Conservation (phyloP, 2,329 filamentous ascomycete species). For the Cryphonectria parasitica region DNA sequence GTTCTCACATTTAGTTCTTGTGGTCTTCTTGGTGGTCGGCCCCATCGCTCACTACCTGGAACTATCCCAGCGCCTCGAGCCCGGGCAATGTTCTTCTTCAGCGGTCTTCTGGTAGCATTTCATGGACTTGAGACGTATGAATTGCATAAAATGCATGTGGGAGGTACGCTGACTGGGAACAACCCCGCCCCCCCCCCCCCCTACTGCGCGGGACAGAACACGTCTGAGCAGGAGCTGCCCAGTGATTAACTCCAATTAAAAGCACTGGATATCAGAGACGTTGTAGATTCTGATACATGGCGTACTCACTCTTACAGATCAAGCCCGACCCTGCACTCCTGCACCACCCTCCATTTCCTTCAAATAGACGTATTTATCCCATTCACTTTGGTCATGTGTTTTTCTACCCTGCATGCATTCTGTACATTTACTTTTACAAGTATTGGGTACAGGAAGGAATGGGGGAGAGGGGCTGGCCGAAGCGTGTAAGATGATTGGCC, state of each 20-base stretch:
- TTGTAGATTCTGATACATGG: not conserved
- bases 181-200: too few species aligned
- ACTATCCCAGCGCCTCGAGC: not conserved
- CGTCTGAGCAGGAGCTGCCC: not conserved
- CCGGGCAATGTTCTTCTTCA: not conserved
- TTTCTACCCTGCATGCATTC: not conserved
- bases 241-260: too few species aligned
- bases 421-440: not conserved
- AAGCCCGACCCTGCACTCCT: not conserved
- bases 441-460: not conserved
- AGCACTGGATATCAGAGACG: not conserved
- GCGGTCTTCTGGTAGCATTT: not conserved
- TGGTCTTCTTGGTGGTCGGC: not conserved
- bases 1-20: not conserved
- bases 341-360: not conserved
- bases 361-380: not conserved
- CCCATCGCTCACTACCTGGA: not conserved
- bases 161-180: too few species aligned
- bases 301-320: too few species aligned
- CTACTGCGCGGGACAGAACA: not conserved
- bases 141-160: too few species aligned
- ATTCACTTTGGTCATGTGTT: not conserved
- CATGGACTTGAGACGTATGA: not conserved
- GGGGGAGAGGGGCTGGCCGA: not conserved
- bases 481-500: conserved; percentile 22